Evolutionary conservation across 1,284 basidiomycete genomes (phyloP), one percentile per base, ranked within the genome.

Genomic region (Marasmius tenuissimus): DNA sequence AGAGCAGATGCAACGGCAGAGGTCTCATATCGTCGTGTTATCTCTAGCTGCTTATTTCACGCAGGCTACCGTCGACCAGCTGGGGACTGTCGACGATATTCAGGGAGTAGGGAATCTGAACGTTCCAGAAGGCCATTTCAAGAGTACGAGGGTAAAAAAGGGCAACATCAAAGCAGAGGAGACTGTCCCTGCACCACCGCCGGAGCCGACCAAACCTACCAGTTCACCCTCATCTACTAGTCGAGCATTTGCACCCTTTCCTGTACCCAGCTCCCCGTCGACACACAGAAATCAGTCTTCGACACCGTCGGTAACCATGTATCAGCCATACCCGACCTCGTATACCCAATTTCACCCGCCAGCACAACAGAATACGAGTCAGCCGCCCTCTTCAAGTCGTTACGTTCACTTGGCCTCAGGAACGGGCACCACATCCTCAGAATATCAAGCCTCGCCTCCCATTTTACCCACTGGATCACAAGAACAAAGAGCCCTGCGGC

Each of bases 11-110:
- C 50, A 37, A 7, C 34, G 10, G 12, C 52, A 54, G 18, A 47
- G 16, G 63, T 69, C 63, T 42, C 57, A 61, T 53, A 61, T 47
- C 56, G 65, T 65, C 45, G 22, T 58, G 60, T 61, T 57, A 65
- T 57, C 58, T 55, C 27, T 65, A 91, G 89, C 89, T 67, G 89
- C 90, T 4, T 92, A 92, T 73, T 92, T 91, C 71, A 90, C 89
- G 18, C 88, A 91, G 66, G 76, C 81, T 7, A 88, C 87, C 5
- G 83, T 89, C 33, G 86, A 89, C 70, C 77, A 81, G 50, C 77
- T 91, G 42, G 79, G 79, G 47, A 88, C 88, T 2, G 81, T 92
- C 53, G 87, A 91, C 65, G 83, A 87, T 66, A 76, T 87, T 67
- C 77, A 78, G 11, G 75, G 76, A 18, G 76, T 90, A 20, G 77